Conservation (phyloP, 176 grass and related monocot genomes). For the Oryza punctata region DNA sequence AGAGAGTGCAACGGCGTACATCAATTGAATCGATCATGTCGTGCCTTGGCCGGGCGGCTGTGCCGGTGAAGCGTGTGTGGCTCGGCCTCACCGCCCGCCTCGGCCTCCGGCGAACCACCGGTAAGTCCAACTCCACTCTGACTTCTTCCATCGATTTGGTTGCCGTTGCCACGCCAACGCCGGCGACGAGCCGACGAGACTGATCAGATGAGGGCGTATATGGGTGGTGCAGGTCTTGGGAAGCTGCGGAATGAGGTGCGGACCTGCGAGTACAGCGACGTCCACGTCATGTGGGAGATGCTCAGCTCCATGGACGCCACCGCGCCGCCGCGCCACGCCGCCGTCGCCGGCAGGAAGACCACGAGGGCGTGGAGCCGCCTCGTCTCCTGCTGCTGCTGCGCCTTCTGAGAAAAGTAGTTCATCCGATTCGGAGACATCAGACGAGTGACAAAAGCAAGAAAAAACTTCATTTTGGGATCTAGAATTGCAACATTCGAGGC, state of each 20-base stretch:
- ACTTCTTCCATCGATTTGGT: background rate
- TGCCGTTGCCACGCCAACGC: no score
- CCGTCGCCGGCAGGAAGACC: background rate
- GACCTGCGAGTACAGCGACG: constrained; percentile 76
- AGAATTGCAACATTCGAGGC: background rate
- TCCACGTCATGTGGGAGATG: constrained; percentile 87
- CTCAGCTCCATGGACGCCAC: constrained; percentile 39
- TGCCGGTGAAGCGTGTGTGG: constrained; percentile 58
- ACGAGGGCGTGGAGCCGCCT: constrained; percentile 21
- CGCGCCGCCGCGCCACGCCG: background rate
- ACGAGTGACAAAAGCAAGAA: background rate
- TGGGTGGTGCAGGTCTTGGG: constrained; percentile 39
- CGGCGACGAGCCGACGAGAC: background rate
- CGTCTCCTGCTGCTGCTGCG: constrained; percentile 18
- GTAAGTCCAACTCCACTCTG: background rate
- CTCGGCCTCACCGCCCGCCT: constrained; percentile 48
- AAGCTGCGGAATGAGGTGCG: constrained; percentile 60
- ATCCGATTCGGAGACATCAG: background rate
- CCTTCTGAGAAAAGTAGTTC: constrained; percentile 16
- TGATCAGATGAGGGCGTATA: background rate
- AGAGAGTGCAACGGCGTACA: no score
- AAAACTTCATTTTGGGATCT: background rate
- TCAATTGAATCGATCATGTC: no score
- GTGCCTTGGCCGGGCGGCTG: constrained; percentile 43
- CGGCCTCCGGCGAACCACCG: constrained; percentile 46